phyloP scores from a whole-genome alignment of 768 basidiomycete genomes.

The Pleurotus giganteus region DNA sequence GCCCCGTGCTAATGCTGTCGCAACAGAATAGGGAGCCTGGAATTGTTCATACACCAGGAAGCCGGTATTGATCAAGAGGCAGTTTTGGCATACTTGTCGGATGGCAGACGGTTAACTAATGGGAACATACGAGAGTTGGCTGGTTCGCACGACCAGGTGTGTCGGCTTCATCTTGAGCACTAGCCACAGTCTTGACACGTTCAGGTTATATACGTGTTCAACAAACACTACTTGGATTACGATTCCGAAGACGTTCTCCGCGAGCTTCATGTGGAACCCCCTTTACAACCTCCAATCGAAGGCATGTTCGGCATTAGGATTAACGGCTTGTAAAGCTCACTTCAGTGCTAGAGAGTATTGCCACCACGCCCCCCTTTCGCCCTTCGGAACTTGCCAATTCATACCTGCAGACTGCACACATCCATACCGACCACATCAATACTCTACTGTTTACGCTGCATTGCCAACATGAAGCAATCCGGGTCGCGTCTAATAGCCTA shows the following conservation, averaged over 20 bases:
- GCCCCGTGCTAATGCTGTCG: neutral
- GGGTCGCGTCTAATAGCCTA: slow-evolving; percentile 69
- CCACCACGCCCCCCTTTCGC: slow-evolving; percentile 71
- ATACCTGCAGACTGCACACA: slow-evolving; percentile 60
- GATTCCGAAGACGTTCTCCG: slow-evolving; percentile 63
- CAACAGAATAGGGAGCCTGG: slow-evolving; percentile 62
- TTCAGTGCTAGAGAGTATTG: slow-evolving; percentile 45
- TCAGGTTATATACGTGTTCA: slow-evolving; percentile 79
- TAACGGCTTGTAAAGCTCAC: slow-evolving; percentile 4
- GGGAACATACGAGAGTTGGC: slow-evolving; percentile 76
- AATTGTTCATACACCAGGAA: slow-evolving; percentile 68
- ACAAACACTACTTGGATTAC: slow-evolving; percentile 74
- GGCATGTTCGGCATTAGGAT: slow-evolving; percentile 36
- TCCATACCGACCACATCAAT: slow-evolving; percentile 62
- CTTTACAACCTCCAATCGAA: slow-evolving; percentile 69
- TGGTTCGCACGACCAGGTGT: slow-evolving; percentile 72
- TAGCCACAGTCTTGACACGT: neutral
- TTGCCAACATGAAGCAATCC: slow-evolving; percentile 67
- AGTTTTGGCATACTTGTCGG: slow-evolving; percentile 75
- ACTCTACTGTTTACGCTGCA: slow-evolving; percentile 51
- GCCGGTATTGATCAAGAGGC: slow-evolving; percentile 69
- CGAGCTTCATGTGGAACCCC: slow-evolving; percentile 59
- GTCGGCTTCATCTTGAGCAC: slow-evolving; percentile 15
- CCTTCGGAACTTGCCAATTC: slow-evolving; percentile 65
- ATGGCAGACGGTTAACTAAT: slow-evolving; percentile 69